Evolutionary conservation across 169 alveolate species (phyloP), one percentile per base, ranked within the genome.

Genomic region (Eimeria acervulina): DNA sequence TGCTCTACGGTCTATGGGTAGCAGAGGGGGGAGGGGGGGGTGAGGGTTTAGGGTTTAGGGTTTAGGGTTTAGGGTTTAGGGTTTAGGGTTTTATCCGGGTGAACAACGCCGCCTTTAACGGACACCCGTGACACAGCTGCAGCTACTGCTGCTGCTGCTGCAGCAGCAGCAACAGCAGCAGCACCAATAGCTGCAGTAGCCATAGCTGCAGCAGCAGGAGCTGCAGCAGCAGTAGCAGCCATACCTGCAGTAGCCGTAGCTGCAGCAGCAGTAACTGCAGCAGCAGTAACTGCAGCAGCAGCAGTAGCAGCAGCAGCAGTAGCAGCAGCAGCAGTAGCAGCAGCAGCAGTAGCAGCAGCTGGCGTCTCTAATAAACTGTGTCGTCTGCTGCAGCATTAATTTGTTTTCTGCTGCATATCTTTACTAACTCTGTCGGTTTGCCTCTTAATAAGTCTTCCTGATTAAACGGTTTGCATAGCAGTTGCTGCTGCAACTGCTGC

Each of bases 141-240:
- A 19, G 84, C 84, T n/a, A 38, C 47, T n/a, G 40, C 84, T n/a
- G 84, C 84, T 1, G 59, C 89, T 78, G 89, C 89, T 78, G 89
- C 89, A 0, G 89, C 89, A 4, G 84, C 84, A 72, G 84, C 84
- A 72, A 15, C 84, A n/a, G 40, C 40, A 36, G 84, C 84, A 72
- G 2, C 52, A 72, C 13, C 84, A 31, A 10, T 44, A n/a, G 38
- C 84, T n/a, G 42, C 83, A 72, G 44, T 17, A 26, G 78, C 78
- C 12, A 15, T 0, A 15, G 78, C 78, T 13, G 78, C 78, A 66
- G 78, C 78, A 66, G 26, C 78, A 66, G 13, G 31, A 66, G 28
- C 15, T 26, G 78, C 78, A 66, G 4, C 40, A 66, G 78, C 78
- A 26, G 26, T 21, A 26, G 78, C 28, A 26, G 78, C 28, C 8